Evolutionary conservation across 2,329 filamentous ascomycete species (phyloP), one percentile per base, ranked within the genome.

Genomic region (Thermothelomyces thermophilus): DNA sequence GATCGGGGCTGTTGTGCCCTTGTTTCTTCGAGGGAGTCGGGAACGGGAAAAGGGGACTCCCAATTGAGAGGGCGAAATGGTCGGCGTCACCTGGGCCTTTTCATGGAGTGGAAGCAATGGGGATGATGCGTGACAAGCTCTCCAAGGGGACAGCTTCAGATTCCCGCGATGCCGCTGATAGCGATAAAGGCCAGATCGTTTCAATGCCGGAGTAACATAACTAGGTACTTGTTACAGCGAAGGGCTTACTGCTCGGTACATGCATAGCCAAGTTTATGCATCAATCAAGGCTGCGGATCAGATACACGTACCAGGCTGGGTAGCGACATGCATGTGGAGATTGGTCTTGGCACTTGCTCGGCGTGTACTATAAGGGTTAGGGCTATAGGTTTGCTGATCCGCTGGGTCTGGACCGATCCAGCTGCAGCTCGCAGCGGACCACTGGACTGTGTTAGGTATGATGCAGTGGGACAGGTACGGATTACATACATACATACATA

Each of bases 41-140:
- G 17, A 20, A 17, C 10, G 33, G 34, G 28, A 46, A 35, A 4
- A 48, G 28, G 40, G 22, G n/a, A n/a, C 36, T 41, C 46, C 47
- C 44, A 28, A 5, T 11, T 20, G 22, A 33, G 34, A 26, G 28
- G 9, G 39, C 39, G 30, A 50, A 28, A 22, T 24, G 16, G 17
- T 30, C 41, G 36, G 34, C 40, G 43, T 55, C 51, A 52, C 52
- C 52, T 51, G 31, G 41, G 14, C 28, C 16, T 31, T 44, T 46
- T 53, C 54, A 54, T 51, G 17, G 43, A 34, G 31, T 17, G 31
- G 22, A 4, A 40, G 10, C 2, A 8, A n/a, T 9, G 3, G 19
- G 2, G 13, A 20, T 16, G 24, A n/a, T 24, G 11, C 24, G 33
- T 44, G 35, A 8, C 22, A 10, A 36, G 40, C 33, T 55, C 39